phyloP scores from a whole-genome alignment of 176 grass and related monocot species.

The Otatea glauca region DNA sequence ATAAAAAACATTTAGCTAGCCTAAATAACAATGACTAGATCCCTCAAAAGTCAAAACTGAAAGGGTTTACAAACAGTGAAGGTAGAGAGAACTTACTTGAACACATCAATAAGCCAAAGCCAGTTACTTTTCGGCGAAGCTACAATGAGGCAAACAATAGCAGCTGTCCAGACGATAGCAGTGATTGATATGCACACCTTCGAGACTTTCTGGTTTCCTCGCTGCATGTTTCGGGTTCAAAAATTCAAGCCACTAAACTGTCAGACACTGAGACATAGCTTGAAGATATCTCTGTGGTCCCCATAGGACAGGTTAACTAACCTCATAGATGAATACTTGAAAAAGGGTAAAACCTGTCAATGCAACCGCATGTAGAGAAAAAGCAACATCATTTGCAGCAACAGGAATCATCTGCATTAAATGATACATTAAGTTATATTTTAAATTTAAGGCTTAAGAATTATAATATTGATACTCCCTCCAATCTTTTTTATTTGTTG shows the following conservation, averaged over 20 bases:
- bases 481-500: not conserved
- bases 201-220: constrained; percentile 87
- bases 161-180: constrained; percentile 61
- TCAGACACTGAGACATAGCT: not conserved
- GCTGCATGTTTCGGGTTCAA: constrained; percentile 57
- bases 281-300: not conserved
- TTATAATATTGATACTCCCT: constrained; percentile 2
- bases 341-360: constrained; percentile 90
- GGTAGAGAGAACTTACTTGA: constrained; percentile 72
- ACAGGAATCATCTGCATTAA: constrained; percentile 89
- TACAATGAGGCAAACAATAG: constrained; percentile 71
- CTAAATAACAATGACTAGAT: not conserved
- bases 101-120: constrained; percentile 94
- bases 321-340: constrained; percentile 96
- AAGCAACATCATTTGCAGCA: constrained; percentile 94
- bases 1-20: not conserved
- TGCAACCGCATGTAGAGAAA: constrained; percentile 88
- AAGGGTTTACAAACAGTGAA: not conserved
- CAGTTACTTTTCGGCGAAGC: constrained; percentile 77
- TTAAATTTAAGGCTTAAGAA: not conserved
- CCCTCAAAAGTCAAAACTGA: not conserved
- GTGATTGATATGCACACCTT: constrained; percentile 73
- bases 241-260: constrained; percentile 26
- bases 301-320: constrained; percentile 50
- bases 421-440: not conserved